phyloP scores from a whole-genome alignment of 2,329 filamentous ascomycete species.

The Mariannaea sp. region DNA sequence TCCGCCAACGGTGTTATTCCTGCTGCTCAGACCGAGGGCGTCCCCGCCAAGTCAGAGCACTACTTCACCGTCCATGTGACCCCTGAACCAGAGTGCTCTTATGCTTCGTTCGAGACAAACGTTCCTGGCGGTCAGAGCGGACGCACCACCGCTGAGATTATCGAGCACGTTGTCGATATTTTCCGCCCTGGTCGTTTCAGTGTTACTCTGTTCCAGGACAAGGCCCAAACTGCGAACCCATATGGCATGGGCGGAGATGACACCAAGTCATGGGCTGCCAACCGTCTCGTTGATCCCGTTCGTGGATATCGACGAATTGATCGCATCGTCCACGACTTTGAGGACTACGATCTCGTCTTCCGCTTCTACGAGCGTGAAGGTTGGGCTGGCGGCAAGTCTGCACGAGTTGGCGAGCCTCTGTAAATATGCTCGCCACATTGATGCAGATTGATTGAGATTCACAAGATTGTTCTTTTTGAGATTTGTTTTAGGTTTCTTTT shows the following conservation, averaged over 20 bases:
- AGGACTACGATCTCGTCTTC: conserved; percentile 96
- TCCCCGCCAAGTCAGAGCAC: conserved; percentile 63
- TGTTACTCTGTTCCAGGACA: conserved; percentile 94
- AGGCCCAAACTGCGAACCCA: conserved; percentile 56
- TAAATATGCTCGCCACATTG: conserved; percentile 22
- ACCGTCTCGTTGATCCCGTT: conserved; percentile 73
- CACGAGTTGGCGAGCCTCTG: conserved; percentile 59
- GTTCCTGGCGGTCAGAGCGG: conserved; percentile 88
- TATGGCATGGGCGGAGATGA: conserved; percentile 50
- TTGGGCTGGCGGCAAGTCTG: conserved; percentile 62
- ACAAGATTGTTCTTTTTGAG: conserved; percentile 5
- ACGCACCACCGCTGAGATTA: conserved; percentile 85
- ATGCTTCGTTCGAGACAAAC: conserved; percentile 98
- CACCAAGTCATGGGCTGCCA: conserved; percentile 44
- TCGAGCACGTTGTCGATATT: conserved; percentile 92
- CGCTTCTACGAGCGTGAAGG: conserved; percentile 93
- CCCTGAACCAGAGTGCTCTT: conserved; percentile 94
- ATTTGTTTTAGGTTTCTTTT: not conserved
- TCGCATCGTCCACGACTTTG: conserved; percentile 94
- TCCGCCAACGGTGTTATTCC: conserved; percentile 95
- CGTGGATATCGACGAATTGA: conserved; percentile 88
- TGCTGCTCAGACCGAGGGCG: conserved; percentile 47
- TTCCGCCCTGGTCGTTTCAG: conserved; percentile 98
- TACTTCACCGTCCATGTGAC: conserved; percentile 99
- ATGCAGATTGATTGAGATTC: conserved; percentile 12